A percentile compares a stretch with the other conserved stretches of the same genome.
phyloP scores from a whole-genome alignment of 495 filamentous ascomycete species.

The Neurospora cerealis region DNA sequence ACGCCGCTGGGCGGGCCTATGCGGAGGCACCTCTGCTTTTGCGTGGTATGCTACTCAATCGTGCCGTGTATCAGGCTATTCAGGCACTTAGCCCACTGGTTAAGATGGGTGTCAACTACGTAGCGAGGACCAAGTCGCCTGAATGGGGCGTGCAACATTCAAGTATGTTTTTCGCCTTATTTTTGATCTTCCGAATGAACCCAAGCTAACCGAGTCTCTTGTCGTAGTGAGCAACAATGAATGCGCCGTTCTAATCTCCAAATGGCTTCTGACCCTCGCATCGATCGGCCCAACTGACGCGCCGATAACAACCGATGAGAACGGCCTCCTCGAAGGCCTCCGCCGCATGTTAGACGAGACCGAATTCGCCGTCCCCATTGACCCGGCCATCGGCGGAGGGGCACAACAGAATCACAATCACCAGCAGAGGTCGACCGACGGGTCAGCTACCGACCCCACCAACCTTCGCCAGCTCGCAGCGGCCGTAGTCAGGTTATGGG shows the following conservation, averaged over 20 bases:
- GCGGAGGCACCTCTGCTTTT: conserved; percentile 47
- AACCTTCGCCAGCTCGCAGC: conserved; percentile 52
- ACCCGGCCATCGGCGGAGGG: conserved; percentile 28
- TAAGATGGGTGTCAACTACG: conserved; percentile 57
- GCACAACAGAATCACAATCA: conserved; percentile 19
- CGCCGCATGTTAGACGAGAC: conserved; percentile 71
- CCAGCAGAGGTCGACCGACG: conserved; percentile 25
- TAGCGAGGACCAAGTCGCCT: conserved; percentile 57
- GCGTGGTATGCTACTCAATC: conserved; percentile 45
- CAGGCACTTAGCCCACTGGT: conserved; percentile 59
- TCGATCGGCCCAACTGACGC: conserved; percentile 34
- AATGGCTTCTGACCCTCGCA: conserved; percentile 37
- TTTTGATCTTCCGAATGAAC: neutral
- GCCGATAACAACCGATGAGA: conserved; percentile 46
- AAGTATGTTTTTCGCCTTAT: conserved; percentile 22
- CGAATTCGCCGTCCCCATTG: conserved; percentile 53
- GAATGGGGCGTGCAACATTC: conserved; percentile 68
- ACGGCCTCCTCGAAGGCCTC: conserved; percentile 54
- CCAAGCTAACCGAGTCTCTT: neutral
- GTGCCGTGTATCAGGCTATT: conserved; percentile 57
- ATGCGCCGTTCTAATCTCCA: conserved; percentile 56
- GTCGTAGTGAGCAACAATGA: conserved; percentile 52
- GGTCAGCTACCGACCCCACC: conserved; percentile 33
- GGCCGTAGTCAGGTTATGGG: conserved; percentile 56
- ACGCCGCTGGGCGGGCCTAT: conserved; percentile 48